phyloP scores from a whole-genome alignment of 768 basidiomycete genomes.

The Mycena crocata region DNA sequence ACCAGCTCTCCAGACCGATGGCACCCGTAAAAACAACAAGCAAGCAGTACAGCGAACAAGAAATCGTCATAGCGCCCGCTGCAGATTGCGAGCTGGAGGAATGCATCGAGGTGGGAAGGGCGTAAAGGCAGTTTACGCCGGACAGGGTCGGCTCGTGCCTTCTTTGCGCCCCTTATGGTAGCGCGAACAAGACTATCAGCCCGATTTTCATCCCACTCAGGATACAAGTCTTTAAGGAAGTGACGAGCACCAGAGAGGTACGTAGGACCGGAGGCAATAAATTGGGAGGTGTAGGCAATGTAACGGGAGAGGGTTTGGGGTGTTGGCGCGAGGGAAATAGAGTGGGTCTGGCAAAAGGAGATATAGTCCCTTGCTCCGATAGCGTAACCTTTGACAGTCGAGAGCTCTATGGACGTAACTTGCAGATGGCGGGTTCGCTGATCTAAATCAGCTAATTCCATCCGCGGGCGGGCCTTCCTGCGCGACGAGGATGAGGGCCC shows the following conservation, averaged over 20 bases:
- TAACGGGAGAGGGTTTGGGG: constrained; percentile 36
- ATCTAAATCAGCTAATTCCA: constrained; percentile 32
- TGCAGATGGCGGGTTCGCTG: constrained; percentile 30
- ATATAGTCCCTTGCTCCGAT: constrained; percentile 38
- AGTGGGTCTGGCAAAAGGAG: constrained; percentile 30
- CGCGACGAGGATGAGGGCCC: constrained; percentile 10
- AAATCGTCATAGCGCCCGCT: constrained; percentile 36
- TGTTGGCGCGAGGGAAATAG: constrained; percentile 34
- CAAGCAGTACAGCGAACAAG: constrained; percentile 37
- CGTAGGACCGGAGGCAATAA: constrained; percentile 29
- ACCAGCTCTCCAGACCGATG: constrained; percentile 41
- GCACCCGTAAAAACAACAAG: constrained; percentile 44
- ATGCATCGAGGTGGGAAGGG: constrained; percentile 29
- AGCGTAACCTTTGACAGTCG: constrained; percentile 28
- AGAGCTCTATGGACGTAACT: constrained; percentile 36
- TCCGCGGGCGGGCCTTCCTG: constrained; percentile 25
- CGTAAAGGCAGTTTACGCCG: constrained; percentile 36
- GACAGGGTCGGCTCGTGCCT: constrained; percentile 37
- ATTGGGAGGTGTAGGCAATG: constrained; percentile 35
- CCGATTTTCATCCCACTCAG: constrained; percentile 37
- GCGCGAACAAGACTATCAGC: constrained; percentile 32
- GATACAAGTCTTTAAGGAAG: constrained; percentile 37
- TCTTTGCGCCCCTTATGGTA: constrained; percentile 34
- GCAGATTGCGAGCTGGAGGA: constrained; percentile 11
- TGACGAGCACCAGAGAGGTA: constrained; percentile 41